phyloP scores from a whole-genome alignment of 1,139 yeast species.

The Candida gigantensis region DNA sequence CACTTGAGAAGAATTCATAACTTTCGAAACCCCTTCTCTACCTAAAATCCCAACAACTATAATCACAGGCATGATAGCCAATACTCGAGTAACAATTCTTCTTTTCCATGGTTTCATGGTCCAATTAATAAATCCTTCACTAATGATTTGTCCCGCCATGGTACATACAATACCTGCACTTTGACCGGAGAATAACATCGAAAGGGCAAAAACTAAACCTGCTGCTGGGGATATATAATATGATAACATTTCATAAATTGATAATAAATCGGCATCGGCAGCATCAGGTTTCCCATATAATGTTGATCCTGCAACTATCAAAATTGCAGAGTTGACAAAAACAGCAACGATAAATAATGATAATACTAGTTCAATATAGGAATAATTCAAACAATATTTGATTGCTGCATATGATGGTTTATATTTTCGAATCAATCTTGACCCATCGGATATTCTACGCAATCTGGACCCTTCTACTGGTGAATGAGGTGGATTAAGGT shows the following conservation, averaged over 20 bases:
- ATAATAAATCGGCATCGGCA: constrained; percentile 68
- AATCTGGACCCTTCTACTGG: constrained; percentile 10
- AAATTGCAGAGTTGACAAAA: constrained; percentile 72
- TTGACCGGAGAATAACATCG: constrained; percentile 74
- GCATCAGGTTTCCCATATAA: constrained; percentile 62
- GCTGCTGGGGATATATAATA: constrained; percentile 66
- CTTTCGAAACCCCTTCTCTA: constrained; percentile 66
- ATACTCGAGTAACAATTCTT: constrained; percentile 66
- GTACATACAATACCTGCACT: constrained; percentile 84
- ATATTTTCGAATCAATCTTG: constrained; percentile 40
- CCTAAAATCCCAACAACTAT: constrained; percentile 65
- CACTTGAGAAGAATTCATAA: constrained; percentile 75
- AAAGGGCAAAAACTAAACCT: constrained; percentile 71
- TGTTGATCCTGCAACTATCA: constrained; percentile 74
- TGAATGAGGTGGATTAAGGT: constrained; percentile 20
- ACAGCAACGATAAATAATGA: constrained; percentile 72
- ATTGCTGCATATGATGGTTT: constrained; percentile 70
- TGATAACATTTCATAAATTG: constrained; percentile 68
- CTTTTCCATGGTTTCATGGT: constrained; percentile 67
- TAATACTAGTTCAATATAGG: constrained; percentile 63
- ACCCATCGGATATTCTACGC: constrained; percentile 39
- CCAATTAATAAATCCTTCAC: constrained; percentile 82
- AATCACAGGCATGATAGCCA: constrained; percentile 73
- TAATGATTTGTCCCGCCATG: constrained; percentile 77
- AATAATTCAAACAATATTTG: constrained; percentile 61